phyloP scores from a whole-genome alignment of 176 grass and related monocot species.

The Canna indica region DNA sequence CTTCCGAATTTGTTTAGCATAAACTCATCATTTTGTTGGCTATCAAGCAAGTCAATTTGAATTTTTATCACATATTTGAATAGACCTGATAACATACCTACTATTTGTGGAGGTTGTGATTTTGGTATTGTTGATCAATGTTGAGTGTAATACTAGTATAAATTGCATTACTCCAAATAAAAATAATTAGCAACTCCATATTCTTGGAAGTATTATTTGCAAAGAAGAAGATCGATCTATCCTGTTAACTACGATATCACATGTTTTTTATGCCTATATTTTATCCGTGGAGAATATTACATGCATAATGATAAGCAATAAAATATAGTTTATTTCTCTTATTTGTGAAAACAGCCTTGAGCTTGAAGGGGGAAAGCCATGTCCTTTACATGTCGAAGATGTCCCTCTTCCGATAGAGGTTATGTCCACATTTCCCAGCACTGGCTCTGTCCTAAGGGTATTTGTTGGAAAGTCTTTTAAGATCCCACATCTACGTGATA shows the following conservation, averaged over 20 bases:
- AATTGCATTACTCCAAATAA: no score
- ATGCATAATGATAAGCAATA: neutral
- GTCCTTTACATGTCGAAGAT: conserved; percentile 56
- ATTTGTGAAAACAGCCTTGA: conserved; percentile 32
- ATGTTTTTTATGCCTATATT: neutral
- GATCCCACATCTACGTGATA: conserved; percentile 35
- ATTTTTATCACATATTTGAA: no score
- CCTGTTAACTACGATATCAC: neutral
- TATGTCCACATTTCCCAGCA: conserved; percentile 49
- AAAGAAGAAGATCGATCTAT: neutral
- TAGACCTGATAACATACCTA: no score
- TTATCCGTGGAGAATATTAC: neutral
- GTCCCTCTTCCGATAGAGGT: conserved; percentile 41
- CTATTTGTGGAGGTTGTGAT: no score
- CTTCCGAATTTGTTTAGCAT: no score
- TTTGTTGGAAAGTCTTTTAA: conserved; percentile 31
- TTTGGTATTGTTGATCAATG: no score
- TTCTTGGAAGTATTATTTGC: no score
- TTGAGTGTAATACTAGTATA: no score
- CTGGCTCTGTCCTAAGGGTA: conserved; percentile 66
- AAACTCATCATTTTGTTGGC: no score
- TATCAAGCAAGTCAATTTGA: no score
- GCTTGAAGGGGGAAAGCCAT: conserved; percentile 8
- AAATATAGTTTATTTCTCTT: conserved; percentile 20
- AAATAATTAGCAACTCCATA: no score